Evolutionary conservation across 2,329 filamentous ascomycete genomes (phyloP).

Genomic region (Aphanoascus verrucosus): DNA sequence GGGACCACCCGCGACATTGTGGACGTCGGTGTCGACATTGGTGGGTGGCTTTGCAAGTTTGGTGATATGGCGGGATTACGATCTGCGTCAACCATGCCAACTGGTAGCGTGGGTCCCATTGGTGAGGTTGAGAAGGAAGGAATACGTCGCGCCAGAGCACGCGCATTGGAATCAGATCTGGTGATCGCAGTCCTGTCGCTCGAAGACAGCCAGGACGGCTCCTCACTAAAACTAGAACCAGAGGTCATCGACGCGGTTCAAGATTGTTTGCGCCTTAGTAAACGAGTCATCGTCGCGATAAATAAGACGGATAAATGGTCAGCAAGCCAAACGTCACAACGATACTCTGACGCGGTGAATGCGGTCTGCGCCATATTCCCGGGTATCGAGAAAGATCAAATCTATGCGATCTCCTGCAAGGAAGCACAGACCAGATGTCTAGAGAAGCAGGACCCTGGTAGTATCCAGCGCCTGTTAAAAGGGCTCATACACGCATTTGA

Average conservation of each 20-base stretch:
- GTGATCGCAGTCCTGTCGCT: conserved; percentile 71
- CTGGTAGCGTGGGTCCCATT: conserved; percentile 33
- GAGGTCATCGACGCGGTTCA: conserved; percentile 47
- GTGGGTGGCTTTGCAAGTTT: conserved; percentile 83
- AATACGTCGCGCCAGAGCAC: conserved; percentile 71
- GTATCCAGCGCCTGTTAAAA: conserved; percentile 58
- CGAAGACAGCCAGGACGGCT: conserved; percentile 38
- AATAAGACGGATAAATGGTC: conserved; percentile 50
- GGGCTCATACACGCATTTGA: conserved; percentile 58
- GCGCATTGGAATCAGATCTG: conserved; percentile 73
- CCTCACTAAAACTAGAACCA: conserved; percentile 34
- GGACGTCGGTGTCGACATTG: conserved; percentile 79
- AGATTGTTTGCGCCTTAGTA: conserved; percentile 40
- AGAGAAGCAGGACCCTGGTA: conserved; percentile 43
- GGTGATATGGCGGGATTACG: conserved; percentile 89
- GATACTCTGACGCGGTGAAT: conserved; percentile 7
- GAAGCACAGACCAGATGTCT: conserved; percentile 36
- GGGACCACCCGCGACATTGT: conserved; percentile 92
- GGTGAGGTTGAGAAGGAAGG: conserved; percentile 78
- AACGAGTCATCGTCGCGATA: conserved; percentile 48
- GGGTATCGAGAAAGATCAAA: conserved; percentile 27
- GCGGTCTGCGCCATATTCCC: conserved; percentile 14
- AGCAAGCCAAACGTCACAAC: conserved; percentile 9
- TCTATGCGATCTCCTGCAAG: conserved; percentile 63
- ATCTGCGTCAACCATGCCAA: conserved; percentile 26